Percentiles rank a stretch among this genome's conserved stretches.
Conservation (phyloP, 2,329 filamentous ascomycete genomes). For the Macrophomina pseudophaseolina region DNA sequence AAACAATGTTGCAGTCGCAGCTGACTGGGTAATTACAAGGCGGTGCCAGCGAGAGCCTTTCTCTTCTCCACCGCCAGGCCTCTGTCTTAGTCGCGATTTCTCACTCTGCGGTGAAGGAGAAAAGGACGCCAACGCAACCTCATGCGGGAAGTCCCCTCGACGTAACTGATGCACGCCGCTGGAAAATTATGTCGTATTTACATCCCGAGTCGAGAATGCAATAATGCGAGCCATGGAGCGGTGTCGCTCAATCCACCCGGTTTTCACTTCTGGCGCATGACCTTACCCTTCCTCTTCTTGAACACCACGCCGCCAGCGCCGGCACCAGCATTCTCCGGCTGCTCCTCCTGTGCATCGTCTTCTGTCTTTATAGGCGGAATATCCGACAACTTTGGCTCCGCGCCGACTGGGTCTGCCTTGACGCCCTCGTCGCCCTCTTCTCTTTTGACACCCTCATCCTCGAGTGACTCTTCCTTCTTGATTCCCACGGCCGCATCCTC, state of each 20-base stretch:
- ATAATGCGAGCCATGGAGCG: background rate
- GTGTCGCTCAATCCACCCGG: background rate
- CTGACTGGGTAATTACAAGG: too few species aligned
- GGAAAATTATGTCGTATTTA: too few species aligned
- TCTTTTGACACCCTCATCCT: constrained; percentile 44
- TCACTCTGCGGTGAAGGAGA: too few species aligned
- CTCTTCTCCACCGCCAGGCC: too few species aligned
- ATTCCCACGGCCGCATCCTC: constrained; percentile 33
- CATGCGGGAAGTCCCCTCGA: too few species aligned
- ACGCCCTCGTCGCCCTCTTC: constrained; percentile 45
- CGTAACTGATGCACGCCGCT: too few species aligned
- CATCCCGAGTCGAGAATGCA: background rate
- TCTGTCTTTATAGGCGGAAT: constrained; percentile 28
- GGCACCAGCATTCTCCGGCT: constrained; percentile 32
- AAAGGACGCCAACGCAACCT: too few species aligned
- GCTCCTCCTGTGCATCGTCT: constrained; percentile 28
- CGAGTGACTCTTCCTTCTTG: constrained; percentile 34
- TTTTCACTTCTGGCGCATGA: constrained; percentile 63
- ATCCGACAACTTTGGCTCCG: constrained; percentile 34
- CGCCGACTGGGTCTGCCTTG: constrained; percentile 19
- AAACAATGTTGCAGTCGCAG: too few species aligned
- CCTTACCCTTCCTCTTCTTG: constrained; percentile 78
- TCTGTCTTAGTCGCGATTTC: too few species aligned
- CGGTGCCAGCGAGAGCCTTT: too few species aligned
- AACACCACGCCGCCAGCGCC: constrained; percentile 64